Percentiles rank a stretch among this genome's conserved stretches.
phyloP scores from a whole-genome alignment of 1,139 yeast genomes.

The Geotrichum cucujoidarum region DNA sequence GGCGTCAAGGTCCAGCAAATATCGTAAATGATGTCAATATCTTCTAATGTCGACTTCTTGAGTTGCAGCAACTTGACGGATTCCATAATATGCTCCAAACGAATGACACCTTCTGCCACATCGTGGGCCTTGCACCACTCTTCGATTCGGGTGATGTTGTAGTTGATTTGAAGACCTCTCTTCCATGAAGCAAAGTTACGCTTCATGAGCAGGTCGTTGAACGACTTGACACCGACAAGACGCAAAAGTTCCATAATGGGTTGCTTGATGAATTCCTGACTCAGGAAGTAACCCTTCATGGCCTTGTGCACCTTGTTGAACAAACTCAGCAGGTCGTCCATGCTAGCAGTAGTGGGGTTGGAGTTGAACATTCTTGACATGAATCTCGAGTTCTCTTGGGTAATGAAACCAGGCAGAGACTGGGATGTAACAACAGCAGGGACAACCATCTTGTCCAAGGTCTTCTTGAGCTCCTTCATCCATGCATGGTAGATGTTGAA shows the following conservation, averaged over 20 bases:
- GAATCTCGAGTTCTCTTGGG: slow-evolving; percentile 82
- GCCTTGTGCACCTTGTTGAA: slow-evolving; percentile 92
- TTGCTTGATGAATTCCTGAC: slow-evolving; percentile 76
- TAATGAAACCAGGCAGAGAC: slow-evolving; percentile 92
- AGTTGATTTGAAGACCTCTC: slow-evolving; percentile 93
- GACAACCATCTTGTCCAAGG: slow-evolving; percentile 84
- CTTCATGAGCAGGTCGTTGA: slow-evolving; percentile 93
- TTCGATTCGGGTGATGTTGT: slow-evolving; percentile 91
- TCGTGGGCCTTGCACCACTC: slow-evolving; percentile 98
- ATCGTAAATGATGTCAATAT: slow-evolving; percentile 88
- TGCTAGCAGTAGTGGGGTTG: slow-evolving; percentile 62
- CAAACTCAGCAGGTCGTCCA: slow-evolving; percentile 91
- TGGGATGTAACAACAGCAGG: slow-evolving; percentile 93
- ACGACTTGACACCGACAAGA: slow-evolving; percentile 89
- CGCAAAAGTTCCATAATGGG: slow-evolving; percentile 79
- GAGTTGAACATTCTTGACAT: slow-evolving; percentile 77
- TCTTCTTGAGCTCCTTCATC: slow-evolving; percentile 94
- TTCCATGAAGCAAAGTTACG: slow-evolving; percentile 95
- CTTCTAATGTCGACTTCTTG: slow-evolving; percentile 83
- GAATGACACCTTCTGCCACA: slow-evolving; percentile 82
- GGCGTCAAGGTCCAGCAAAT: slow-evolving; percentile 94
- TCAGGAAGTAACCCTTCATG: slow-evolving; percentile 86
- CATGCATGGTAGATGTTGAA: slow-evolving; percentile 94
- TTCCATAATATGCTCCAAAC: slow-evolving; percentile 84
- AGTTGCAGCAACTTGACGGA: slow-evolving; percentile 91